These are phyloP conservation scores for Lumnitzera littorea DNA, from an alignment of 345 rosid genomes.

Conservation along the genomic window DNA sequence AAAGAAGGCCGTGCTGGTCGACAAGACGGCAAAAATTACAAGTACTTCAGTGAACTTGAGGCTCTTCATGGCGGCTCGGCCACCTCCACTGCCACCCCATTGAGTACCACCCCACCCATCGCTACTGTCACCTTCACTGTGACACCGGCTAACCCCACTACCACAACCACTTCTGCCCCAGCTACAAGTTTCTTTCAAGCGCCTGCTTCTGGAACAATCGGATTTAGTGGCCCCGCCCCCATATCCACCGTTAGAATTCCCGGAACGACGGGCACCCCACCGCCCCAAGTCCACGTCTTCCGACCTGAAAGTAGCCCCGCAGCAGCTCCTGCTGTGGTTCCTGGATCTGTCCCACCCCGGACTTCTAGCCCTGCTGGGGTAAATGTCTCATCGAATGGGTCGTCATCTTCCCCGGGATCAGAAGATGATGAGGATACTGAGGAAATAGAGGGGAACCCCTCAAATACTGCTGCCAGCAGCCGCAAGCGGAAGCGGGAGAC, in stretches of 20 bases:
- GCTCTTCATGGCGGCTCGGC: conserved; percentile 45
- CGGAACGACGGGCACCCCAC: conserved; percentile 11
- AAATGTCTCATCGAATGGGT: conserved; percentile 57
- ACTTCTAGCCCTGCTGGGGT: conserved; percentile 20
- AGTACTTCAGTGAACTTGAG: conserved; percentile 76
- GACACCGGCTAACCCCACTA: not conserved
- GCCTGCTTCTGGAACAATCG: conserved; percentile 5
- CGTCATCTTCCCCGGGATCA: conserved; percentile 49
- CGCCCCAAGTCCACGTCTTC: not conserved
- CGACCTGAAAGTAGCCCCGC: conserved; percentile 2
- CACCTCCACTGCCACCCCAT: conserved; percentile 11
- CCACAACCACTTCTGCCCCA: not conserved
- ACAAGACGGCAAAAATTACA: conserved; percentile 79
- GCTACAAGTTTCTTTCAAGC: not conserved
- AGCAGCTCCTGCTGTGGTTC: not conserved
- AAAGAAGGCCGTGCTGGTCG: conserved; percentile 82
- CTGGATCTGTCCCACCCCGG: not conserved
- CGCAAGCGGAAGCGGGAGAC: conserved; percentile 60
- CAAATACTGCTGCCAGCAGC: conserved; percentile 32
- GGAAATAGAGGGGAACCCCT: conserved; percentile 34
- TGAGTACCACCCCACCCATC: conserved; percentile 7
- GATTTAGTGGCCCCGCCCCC: conserved; percentile 10
- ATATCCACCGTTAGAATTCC: conserved; percentile 6
- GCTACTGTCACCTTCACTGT: conserved; percentile 17
- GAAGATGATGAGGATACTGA: conserved; percentile 43